These are phyloP conservation scores for Oryza punctata DNA, from an alignment of 176 grass and related monocot genomes.

Conservation along the genomic window DNA sequence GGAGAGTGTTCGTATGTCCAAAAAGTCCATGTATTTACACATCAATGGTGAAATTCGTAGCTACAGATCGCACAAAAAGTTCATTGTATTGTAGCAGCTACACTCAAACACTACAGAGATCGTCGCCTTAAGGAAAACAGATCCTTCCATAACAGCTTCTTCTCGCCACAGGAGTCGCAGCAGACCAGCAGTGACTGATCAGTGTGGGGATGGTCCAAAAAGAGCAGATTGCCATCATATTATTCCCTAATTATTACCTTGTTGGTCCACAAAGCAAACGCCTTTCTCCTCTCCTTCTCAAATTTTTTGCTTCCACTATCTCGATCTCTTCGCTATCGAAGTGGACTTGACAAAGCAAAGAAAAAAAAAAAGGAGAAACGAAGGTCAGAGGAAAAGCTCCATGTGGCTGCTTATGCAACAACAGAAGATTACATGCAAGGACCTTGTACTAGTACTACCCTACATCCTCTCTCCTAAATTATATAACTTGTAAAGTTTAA, in stretches of 20 bases:
- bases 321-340: slow-evolving; percentile 3
- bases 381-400: slow-evolving; percentile 35
- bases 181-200: not conserved
- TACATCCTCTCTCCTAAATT: no score
- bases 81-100: no score
- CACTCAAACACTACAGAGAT: no score
- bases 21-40: not conserved
- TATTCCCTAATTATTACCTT: slow-evolving; percentile 41
- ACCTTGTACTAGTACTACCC: no score
- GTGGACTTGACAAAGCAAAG: slow-evolving; percentile 18
- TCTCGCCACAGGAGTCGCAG: not conserved
- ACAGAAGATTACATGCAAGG: not conserved
- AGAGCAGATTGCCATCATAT: slow-evolving; percentile 43
- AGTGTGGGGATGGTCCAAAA: not conserved
- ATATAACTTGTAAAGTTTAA: no score
- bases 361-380: not conserved
- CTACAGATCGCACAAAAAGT: no score
- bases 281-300: not conserved
- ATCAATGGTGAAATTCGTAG: not conserved
- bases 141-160: no score
- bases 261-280: not conserved
- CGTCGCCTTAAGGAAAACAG: no score
- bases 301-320: not conserved
- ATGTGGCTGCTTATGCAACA: not conserved
- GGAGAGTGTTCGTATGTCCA: no score